Base-by-base conservation (phyloP, 768 basidiomycete genomes). In the Mycena olivaceomarginata region DNA sequence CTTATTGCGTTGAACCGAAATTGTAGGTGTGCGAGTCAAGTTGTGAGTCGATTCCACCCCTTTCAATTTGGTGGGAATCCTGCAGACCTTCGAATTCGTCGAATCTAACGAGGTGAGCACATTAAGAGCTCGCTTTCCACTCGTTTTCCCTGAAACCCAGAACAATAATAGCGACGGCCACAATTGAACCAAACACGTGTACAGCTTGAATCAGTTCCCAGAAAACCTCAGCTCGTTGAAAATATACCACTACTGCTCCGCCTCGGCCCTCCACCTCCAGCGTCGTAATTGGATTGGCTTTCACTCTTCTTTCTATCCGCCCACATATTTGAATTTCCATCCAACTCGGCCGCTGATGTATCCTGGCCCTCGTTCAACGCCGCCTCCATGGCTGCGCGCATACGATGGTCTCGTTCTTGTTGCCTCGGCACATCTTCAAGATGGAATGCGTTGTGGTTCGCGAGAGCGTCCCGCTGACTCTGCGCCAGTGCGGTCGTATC, bases 361-460 rank as follows among this genome's bases (percentile, higher is more conserved):
- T n/a, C 51, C 7, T 53, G 25, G 16, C 11, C 22, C n/a, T 10
- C 25, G 10, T 25, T 16, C 56, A 57, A 25, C 22, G 25, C 70
- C 31, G 79, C 80, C 45, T 84, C 86, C 89, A 90, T 92, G 37
- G 90, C 91, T 1, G 67, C 73, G 13, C 85, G 85, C 91, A 93
- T 93, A 20, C 86, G 84, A n/a, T 82, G 31, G 4, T 31, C 31
- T 31, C 31, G 25, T 31, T 31, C 31, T 31, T 31, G 31, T 75
- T 93, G 93, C 45, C 87, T 88, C 1, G 88, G 87, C 0, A 92
- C 92, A 70, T 93, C 93, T 0, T 85, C 84, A 0, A 92, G 82
- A 80, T 93, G 92, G 82, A 93, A 93, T 2, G 31, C 59, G 90
- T 84, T 76, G 75, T 91, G 90, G 80, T 93, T 93, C 77, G 1